Conservation (phyloP, 1,284 basidiomycete genomes). For the Papiliotrema fonsecae region DNA sequence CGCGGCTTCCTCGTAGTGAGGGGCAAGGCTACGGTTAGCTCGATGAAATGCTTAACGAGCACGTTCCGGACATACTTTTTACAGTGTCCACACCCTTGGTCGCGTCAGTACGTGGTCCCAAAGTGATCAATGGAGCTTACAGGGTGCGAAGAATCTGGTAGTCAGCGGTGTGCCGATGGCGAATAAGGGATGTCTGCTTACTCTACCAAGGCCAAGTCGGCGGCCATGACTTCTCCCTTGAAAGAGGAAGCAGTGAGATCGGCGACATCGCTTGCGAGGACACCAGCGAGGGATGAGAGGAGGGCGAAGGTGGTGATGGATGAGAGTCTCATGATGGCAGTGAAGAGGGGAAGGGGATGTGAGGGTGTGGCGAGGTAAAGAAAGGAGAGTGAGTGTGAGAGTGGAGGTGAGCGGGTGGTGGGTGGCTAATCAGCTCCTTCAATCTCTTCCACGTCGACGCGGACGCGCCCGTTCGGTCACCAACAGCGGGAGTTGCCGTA, state of each 20-base stretch:
- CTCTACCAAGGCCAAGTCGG: constrained; percentile 84
- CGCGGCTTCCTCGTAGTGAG: constrained; percentile 94
- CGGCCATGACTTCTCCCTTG: constrained; percentile 61
- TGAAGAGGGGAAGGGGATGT: too few relatives aligned
- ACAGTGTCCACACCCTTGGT: constrained; percentile 48
- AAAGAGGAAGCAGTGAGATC: constrained; percentile 69
- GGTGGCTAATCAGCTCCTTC: too few relatives aligned
- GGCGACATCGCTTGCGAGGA: constrained; percentile 62
- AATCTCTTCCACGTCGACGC: too few relatives aligned
- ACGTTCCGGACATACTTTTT: constrained; percentile 37
- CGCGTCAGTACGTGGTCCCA: constrained; percentile 3
- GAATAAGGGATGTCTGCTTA: constrained; percentile 41
- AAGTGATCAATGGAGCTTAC: constrained; percentile 21
- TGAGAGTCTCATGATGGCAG: constrained; percentile 16
- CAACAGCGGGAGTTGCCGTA: too few relatives aligned
- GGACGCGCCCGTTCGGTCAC: too few relatives aligned
- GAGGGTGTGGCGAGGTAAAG: too few relatives aligned
- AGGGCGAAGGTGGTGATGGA: constrained; percentile 21
- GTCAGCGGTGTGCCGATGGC: not conserved
- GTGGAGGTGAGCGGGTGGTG: too few relatives aligned
- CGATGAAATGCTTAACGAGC: not conserved
- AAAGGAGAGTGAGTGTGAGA: too few relatives aligned
- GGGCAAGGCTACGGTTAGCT: constrained; percentile 56
- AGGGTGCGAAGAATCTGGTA: constrained; percentile 44
- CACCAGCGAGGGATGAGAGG: constrained; percentile 21